phyloP scores from a whole-genome alignment of 345 rosid species.

The Abelmoschus esculentus region DNA sequence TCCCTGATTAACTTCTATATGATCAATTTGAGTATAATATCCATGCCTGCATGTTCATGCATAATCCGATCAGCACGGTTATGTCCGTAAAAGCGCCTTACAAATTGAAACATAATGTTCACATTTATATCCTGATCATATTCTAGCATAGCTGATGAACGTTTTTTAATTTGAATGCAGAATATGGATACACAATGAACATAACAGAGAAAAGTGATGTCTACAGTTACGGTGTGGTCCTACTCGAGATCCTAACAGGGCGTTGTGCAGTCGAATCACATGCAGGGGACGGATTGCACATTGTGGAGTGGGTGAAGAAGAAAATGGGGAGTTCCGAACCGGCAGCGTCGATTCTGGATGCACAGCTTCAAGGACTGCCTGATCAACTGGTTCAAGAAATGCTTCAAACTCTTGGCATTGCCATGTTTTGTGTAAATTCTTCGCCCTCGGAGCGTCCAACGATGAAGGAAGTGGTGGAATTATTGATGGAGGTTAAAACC shows the following conservation, averaged over 20 bases:
- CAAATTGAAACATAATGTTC: no score
- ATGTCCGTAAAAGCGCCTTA: no score
- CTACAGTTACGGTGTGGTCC: constrained; percentile 85
- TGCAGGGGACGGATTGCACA: constrained; percentile 70
- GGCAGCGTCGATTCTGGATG: constrained; percentile 57
- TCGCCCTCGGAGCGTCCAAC: constrained; percentile 80
- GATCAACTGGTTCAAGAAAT: constrained; percentile 92
- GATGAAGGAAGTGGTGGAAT: constrained; percentile 92
- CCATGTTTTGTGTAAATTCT: constrained; percentile 92
- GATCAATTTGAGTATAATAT: background rate
- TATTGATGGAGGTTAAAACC: constrained; percentile 86
- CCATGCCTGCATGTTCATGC: constrained; percentile 16
- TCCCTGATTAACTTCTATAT: background rate
- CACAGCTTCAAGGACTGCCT: constrained; percentile 71
- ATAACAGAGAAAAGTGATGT: constrained; percentile 96
- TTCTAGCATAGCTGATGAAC: background rate
- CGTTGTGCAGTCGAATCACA: constrained; percentile 72
- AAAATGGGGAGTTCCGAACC: constrained; percentile 99
- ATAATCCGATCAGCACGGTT: no score
- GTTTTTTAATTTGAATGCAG: constrained; percentile 30
- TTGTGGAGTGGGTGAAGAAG: constrained; percentile 92
- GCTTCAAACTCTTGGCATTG: constrained; percentile 90
- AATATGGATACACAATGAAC: constrained; percentile 92
- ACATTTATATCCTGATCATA: no score
- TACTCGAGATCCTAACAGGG: constrained; percentile 78